These are phyloP conservation scores for Hymenoscyphus albidus DNA, from an alignment of 2,329 filamentous ascomycete species.

Conservation along the genomic window DNA sequence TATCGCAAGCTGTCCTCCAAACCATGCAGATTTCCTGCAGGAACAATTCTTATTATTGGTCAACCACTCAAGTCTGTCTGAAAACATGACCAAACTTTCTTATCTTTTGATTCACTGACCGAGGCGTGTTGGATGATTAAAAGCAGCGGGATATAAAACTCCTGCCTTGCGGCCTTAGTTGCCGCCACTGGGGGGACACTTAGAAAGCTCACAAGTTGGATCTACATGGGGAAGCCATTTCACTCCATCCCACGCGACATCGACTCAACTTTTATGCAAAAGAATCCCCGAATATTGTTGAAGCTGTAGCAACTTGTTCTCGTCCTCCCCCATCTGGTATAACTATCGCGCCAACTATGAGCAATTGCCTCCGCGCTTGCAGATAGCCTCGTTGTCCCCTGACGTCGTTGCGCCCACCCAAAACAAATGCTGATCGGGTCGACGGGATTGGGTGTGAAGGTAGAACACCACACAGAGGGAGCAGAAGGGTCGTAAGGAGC, in stretches of 20 bases:
- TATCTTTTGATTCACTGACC: not conserved
- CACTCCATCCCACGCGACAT: conserved; percentile 2
- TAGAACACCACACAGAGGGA: conserved; percentile 13
- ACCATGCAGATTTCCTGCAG: not conserved
- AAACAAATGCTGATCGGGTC: conserved; percentile 25
- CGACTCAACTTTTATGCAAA: not conserved
- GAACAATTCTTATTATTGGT: not conserved
- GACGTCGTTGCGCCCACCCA: conserved; percentile 21
- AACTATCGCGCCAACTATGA: conserved; percentile 13
- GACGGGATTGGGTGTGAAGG: conserved; percentile 13
- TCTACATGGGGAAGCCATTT: not conserved
- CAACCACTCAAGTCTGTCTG: not conserved
- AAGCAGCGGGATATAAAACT: conserved; percentile 1
- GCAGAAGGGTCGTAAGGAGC: conserved; percentile 4
- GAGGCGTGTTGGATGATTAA: not conserved
- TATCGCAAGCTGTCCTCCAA: too few relatives aligned
- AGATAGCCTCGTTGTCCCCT: conserved; percentile 19
- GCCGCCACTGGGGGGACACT: not conserved
- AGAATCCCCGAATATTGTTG: not conserved
- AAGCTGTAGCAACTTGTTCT: conserved; percentile 8
- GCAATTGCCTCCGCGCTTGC: conserved; percentile 19
- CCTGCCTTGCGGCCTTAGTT: conserved; percentile 7
- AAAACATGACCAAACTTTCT: not conserved
- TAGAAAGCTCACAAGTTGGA: conserved; percentile 4
- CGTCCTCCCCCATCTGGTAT: not conserved